A percentile compares a stretch with the other conserved stretches of the same genome.
phyloP scores from a whole-genome alignment of 768 basidiomycete species.

The Neoboletus brunneissimus region DNA sequence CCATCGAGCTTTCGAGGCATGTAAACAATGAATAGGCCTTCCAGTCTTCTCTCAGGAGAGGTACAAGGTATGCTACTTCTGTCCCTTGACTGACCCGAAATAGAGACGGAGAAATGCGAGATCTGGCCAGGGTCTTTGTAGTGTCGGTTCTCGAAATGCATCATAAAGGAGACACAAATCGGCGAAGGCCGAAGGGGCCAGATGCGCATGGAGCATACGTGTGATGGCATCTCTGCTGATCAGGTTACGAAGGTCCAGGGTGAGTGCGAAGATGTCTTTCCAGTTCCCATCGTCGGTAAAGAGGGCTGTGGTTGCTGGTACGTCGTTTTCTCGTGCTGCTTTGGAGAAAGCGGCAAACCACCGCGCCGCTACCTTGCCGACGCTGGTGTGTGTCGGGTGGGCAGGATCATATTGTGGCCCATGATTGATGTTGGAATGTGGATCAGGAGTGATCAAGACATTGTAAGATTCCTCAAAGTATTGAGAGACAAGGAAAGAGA shows the following conservation, averaged over 20 bases:
- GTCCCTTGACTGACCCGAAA: constrained; percentile 56
- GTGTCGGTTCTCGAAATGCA: constrained; percentile 6
- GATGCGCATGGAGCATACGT: constrained; percentile 35
- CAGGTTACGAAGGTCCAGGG: constrained; percentile 50
- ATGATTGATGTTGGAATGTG: not conserved
- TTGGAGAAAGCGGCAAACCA: constrained; percentile 30
- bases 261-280: constrained; percentile 47
- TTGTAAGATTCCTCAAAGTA: too few species aligned
- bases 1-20: constrained; percentile 51
- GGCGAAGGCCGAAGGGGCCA: constrained; percentile 17
- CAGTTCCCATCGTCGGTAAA: constrained; percentile 37
- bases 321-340: constrained; percentile 13
- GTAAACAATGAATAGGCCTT: constrained; percentile 49
- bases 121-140: constrained; percentile 45
- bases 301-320: constrained; percentile 21
- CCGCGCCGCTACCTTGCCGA: constrained; percentile 18
- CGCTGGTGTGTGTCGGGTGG: constrained; percentile 27
- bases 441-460: not conserved
- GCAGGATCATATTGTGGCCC: constrained; percentile 15
- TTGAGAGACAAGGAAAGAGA: not conserved
- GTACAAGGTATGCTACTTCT: constrained; percentile 53
- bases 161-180: constrained; percentile 23
- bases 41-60: constrained; percentile 43
- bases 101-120: constrained; percentile 41
- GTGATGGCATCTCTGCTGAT: constrained; percentile 31